phyloP scores from a whole-genome alignment of 495 filamentous ascomycete genomes.

The Niebla homalea region DNA sequence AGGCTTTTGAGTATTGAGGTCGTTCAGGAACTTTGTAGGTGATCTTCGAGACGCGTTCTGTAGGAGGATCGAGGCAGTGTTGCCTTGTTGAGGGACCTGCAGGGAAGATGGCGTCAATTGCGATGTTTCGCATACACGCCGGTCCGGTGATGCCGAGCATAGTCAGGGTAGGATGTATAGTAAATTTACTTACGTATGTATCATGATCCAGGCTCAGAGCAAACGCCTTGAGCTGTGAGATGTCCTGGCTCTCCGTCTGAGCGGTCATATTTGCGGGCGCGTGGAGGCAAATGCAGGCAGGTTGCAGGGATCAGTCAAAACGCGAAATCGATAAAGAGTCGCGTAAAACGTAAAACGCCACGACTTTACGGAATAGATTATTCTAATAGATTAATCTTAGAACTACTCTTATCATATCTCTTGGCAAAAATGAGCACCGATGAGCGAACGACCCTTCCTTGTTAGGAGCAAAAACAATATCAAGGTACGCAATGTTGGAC shows the following conservation, averaged over 20 bases:
- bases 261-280: slow-evolving; percentile 28
- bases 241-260: slow-evolving; percentile 36
- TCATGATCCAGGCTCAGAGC: slow-evolving; percentile 24
- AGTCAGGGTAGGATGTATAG: slow-evolving; percentile 4
- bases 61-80: neutral
- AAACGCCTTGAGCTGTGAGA: slow-evolving; percentile 35
- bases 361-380: no score
- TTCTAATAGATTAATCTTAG: no score
- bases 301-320: no score
- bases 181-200: neutral
- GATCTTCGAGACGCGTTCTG: neutral
- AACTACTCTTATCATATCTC: neutral
- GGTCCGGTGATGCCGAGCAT: slow-evolving; percentile 3
- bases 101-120: slow-evolving; percentile 13
- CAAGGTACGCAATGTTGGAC: no score
- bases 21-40: neutral
- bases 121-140: slow-evolving; percentile 12
- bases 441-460: no score
- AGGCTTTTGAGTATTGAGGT: neutral
- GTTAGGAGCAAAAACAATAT: no score
- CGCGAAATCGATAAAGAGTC: no score
- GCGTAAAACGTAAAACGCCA: no score
- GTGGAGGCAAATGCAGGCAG: no score
- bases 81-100: slow-evolving; percentile 8
- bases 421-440: no score